Base-by-base conservation (phyloP, 2,329 filamentous ascomycete species). In the Huntiella abstrusa region DNA sequence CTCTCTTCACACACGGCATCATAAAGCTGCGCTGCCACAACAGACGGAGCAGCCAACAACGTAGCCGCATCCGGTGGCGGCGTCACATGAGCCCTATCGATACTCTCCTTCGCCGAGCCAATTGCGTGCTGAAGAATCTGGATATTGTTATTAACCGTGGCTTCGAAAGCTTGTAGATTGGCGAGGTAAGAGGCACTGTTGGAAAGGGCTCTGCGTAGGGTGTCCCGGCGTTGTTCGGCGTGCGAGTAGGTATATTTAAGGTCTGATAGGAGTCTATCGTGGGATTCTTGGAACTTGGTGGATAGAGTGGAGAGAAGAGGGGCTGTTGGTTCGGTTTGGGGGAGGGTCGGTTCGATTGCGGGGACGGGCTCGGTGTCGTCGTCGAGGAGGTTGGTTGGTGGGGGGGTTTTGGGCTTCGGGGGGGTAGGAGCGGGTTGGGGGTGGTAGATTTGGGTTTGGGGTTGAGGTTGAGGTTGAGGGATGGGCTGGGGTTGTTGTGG, bases 351-450 rank as follows among this genome's bases (percentile, higher is more conserved):
- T 60, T 96, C 86, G 59, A 94, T 95, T 62, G 96, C 85, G 0
- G 91, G 91, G 56, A 98, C 98, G 0, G 86, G 87, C 0, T 91
- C 88, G 32, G 95, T 85, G 0, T 88, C 87, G 0, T 91, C 88
- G 1, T 85, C 75, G 4, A 80, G 70, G 5, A 76, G 58, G 17
- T 33, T 36, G 17, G 17, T 36, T 33, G 19, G 17, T 33, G 39
- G 45, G 5, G 17, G 45, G 33, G 33, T 33, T 43, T 16, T 16
- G 41, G 11, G 41, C 33, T 33, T 13, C 7, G 17, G 17, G 33
- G 69, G 64, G 0, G 66, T 63, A 3, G 64, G 59, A 1, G 66
- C 61, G 2, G 72, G 67, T 77, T 71, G 1, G 62, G 70, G 19
- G 60, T 68, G 19, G 61, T 67, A n/a, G 63, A 62, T 3, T 54